Conservation (phyloP, 2,329 filamentous ascomycete species). For the Phyllachora maydis region DNA sequence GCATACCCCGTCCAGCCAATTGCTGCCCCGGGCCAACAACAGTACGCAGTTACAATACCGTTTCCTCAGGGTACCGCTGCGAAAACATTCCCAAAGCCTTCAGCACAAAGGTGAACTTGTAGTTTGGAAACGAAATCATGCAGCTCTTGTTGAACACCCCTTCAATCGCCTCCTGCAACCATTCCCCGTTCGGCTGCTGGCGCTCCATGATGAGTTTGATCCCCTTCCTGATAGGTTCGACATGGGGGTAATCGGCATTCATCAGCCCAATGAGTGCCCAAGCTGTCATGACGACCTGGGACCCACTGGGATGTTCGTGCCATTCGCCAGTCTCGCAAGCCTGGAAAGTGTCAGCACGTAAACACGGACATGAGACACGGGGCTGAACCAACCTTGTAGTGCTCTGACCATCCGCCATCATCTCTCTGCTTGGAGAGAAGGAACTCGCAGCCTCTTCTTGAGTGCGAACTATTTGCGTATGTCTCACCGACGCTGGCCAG, state of each 20-base stretch:
- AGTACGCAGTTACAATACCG: conserved; percentile 21
- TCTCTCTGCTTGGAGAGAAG: conserved; percentile 64
- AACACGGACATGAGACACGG: conserved; percentile 9
- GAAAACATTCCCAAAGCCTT: conserved; percentile 87
- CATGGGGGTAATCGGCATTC: conserved; percentile 63
- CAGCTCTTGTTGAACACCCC: conserved; percentile 98
- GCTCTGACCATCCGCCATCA: conserved; percentile 95
- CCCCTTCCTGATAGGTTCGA: conserved; percentile 49
- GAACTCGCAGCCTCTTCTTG: conserved; percentile 66
- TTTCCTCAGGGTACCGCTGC: conserved; percentile 45
- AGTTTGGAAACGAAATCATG: conserved; percentile 99
- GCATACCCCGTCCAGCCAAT: no score
- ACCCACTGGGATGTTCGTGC: conserved; percentile 50
- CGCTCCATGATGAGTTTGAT: conserved; percentile 66
- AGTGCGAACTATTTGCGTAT: conserved; percentile 50
- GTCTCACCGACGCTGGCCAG: conserved; percentile 65
- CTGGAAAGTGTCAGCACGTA: conserved; percentile 13
- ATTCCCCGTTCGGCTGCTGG: conserved; percentile 79
- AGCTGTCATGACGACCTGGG: conserved; percentile 84
- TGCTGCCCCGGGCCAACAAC: no score
- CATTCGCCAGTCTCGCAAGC: conserved; percentile 63
- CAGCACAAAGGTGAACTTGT: conserved; percentile 91
- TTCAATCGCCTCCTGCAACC: conserved; percentile 88
- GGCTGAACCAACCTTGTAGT: conserved; percentile 69
- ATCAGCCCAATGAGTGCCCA: conserved; percentile 74